A percentile compares a stretch with the other conserved stretches of the same genome.
Evolutionary conservation across 2,329 filamentous ascomycete species (phyloP).

Genomic region (Polytolypa hystricis): DNA sequence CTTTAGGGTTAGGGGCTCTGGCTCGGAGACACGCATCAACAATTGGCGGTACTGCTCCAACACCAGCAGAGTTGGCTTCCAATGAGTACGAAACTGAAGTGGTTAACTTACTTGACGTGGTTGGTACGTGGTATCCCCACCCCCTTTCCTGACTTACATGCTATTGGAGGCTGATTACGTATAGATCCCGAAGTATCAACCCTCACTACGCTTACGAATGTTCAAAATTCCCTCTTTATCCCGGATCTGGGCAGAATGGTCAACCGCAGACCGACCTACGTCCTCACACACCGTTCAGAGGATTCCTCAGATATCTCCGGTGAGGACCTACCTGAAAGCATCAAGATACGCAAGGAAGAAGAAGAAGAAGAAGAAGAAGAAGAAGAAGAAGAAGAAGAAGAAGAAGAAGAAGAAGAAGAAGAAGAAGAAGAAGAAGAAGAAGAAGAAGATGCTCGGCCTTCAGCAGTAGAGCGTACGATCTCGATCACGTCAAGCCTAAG

Average conservation of each 20-base stretch:
- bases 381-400: conserved; percentile 15
- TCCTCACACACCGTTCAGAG: conserved; percentile 41
- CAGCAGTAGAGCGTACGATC: conserved; percentile 14
- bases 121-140: conserved; percentile 39
- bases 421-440: conserved; percentile 15
- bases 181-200: conserved; percentile 74
- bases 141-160: neutral
- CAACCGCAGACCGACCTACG: conserved; percentile 70
- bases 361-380: conserved; percentile 10
- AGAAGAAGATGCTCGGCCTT: conserved; percentile 6
- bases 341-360: too few species aligned
- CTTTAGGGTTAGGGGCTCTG: conserved; percentile 7
- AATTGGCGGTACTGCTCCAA: conserved; percentile 13
- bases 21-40: conserved; percentile 22
- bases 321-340: neutral
- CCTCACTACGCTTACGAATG: conserved; percentile 72
- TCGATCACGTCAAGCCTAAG: conserved; percentile 59
- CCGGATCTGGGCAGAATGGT: conserved; percentile 66
- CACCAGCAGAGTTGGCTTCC: conserved; percentile 6
- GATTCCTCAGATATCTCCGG: conserved; percentile 9
- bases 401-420: conserved; percentile 11
- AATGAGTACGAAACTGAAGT: conserved; percentile 50
- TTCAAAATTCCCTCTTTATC: conserved; percentile 81
- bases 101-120: conserved; percentile 57
- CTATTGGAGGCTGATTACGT: conserved; percentile 10